Conservation (phyloP, 2,329 filamentous ascomycete species). For the Bretziella fagacearum region DNA sequence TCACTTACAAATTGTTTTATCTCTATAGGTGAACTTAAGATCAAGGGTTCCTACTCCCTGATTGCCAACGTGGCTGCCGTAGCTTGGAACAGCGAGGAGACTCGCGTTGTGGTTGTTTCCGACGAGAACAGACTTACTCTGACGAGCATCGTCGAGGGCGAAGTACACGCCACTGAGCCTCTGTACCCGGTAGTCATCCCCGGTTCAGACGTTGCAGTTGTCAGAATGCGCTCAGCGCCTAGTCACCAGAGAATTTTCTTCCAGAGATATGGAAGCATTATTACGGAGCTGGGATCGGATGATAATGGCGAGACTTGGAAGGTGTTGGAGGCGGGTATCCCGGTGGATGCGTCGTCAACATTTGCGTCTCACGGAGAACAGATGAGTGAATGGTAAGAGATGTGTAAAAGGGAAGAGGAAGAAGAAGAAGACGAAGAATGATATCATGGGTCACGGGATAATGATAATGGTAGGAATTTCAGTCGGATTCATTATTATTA, state of each 20-base stretch:
- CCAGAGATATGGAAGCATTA: conserved; percentile 14
- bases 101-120: conserved; percentile 12
- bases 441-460: no score
- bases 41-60: conserved; percentile 14
- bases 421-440: no score
- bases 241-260: conserved; percentile 14
- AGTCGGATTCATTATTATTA: no score
- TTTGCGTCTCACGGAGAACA: conserved; percentile 13
- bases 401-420: no score
- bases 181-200: conserved; percentile 14
- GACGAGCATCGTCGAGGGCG: conserved; percentile 12
- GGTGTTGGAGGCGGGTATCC: conserved; percentile 11
- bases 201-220: conserved; percentile 12
- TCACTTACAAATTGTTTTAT: no score
- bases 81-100: conserved; percentile 13
- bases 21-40: conserved; percentile 13
- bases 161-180: conserved; percentile 11
- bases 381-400: conserved; percentile 15
- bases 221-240: conserved; percentile 8
- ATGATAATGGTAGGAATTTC: no score
- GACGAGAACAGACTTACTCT: conserved; percentile 14
- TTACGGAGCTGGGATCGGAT: conserved; percentile 11
- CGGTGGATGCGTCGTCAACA: conserved; percentile 13
- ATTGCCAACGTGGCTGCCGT: conserved; percentile 13
- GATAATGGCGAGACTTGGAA: conserved; percentile 15